A percentile compares a stretch with the other conserved stretches of the same genome.
Evolutionary conservation across 1,139 yeast species (phyloP).

Genomic region (Geotrichum klebahnii): DNA sequence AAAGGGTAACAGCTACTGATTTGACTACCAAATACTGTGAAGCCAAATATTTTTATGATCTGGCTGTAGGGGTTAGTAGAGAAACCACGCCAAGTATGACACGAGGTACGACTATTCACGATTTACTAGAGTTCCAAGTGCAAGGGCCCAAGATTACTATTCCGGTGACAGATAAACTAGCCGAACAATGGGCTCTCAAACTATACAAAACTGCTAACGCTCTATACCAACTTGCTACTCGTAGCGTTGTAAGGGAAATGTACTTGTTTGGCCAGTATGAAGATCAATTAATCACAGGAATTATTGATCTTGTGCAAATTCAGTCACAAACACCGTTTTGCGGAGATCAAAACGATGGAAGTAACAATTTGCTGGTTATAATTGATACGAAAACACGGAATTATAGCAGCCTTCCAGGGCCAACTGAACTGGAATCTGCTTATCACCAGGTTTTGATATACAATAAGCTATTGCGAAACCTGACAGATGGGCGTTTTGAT

Average conservation of each 20-base stretch:
- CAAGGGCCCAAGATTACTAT: slow-evolving; percentile 6
- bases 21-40: slow-evolving; percentile 34
- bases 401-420: slow-evolving; percentile 24
- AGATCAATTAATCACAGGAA: slow-evolving; percentile 33
- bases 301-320: slow-evolving; percentile 32
- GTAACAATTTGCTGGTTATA: slow-evolving; percentile 23
- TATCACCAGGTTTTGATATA: slow-evolving; percentile 38
- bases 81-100: slow-evolving; percentile 25
- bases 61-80: slow-evolving; percentile 11
- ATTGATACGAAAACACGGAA: slow-evolving; percentile 37
- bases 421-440: slow-evolving; percentile 33
- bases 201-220: not conserved
- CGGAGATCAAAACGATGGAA: not conserved
- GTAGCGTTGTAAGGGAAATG: slow-evolving; percentile 32
- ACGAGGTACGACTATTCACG: slow-evolving; percentile 34
- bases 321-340: not conserved
- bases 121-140: slow-evolving; percentile 27
- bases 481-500: slow-evolving; percentile 18
- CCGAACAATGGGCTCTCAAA: not conserved
- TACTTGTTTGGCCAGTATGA: slow-evolving; percentile 34
- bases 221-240: slow-evolving; percentile 20
- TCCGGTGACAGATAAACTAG: not conserved
- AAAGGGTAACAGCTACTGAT: slow-evolving; percentile 32
- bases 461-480: slow-evolving; percentile 27
- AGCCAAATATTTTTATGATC: slow-evolving; percentile 28